phyloP scores from a whole-genome alignment of 805 yeast genomes.

The Ogataea paradorogensis region DNA sequence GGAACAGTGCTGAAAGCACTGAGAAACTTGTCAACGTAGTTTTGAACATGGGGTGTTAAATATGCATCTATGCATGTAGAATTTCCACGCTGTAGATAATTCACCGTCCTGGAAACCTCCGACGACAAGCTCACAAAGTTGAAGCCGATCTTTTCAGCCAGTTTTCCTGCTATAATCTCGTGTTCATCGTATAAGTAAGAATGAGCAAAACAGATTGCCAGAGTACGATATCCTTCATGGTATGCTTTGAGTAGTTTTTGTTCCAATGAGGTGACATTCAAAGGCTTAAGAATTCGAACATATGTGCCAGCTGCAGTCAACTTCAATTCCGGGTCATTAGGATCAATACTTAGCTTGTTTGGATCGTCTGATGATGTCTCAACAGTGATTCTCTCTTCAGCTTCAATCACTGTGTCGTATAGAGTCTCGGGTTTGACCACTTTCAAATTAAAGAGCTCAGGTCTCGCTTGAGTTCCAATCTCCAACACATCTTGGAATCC shows the following conservation, averaged over 20 bases:
- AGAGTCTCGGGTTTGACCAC: conserved; percentile 18
- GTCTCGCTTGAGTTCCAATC: conserved; percentile 34
- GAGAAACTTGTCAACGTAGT: conserved; percentile 37
- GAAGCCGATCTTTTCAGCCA: conserved; percentile 43
- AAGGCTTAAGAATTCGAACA: conserved; percentile 24
- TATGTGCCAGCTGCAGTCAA: conserved; percentile 20
- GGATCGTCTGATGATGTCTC: conserved; percentile 29
- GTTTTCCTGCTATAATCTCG: conserved; percentile 33
- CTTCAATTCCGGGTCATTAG: conserved; percentile 9
- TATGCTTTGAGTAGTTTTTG: conserved; percentile 21
- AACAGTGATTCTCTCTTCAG: conserved; percentile 24
- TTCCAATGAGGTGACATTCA: conserved; percentile 19
- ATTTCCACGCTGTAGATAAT: conserved; percentile 38
- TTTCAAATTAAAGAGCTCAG: conserved; percentile 21
- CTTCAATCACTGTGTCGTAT: conserved; percentile 18
- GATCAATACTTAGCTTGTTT: conserved; percentile 12
- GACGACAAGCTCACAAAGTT: conserved; percentile 33
- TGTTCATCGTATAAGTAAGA: conserved; percentile 37
- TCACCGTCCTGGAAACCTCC: conserved; percentile 36
- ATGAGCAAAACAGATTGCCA: conserved; percentile 37
- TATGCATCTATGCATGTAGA: conserved; percentile 43
- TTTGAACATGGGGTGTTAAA: conserved; percentile 39
- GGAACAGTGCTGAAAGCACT: conserved; percentile 33
- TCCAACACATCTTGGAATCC: conserved; percentile 32
- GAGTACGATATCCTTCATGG: conserved; percentile 23